Conservation (phyloP, 2,329 filamentous ascomycete species). For the Colletotrichum graminicola region DNA sequence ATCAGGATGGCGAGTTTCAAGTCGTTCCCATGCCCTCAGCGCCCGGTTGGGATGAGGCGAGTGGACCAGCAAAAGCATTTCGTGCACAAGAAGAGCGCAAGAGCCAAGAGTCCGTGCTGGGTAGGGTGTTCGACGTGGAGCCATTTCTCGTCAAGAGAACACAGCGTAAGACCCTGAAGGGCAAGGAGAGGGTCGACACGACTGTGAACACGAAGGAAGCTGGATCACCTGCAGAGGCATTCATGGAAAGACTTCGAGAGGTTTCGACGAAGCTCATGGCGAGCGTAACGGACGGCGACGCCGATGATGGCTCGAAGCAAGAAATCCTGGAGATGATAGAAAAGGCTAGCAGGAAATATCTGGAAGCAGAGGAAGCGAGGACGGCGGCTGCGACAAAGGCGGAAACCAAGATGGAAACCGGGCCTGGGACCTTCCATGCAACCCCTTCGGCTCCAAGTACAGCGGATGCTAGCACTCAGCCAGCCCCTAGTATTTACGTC, state of each 20-base stretch:
- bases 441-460: background rate
- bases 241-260: constrained; percentile 55
- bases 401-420: background rate
- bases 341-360: constrained; percentile 64
- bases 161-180: constrained; percentile 42
- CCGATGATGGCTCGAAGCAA: constrained; percentile 54
- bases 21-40: constrained; percentile 52
- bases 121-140: constrained; percentile 65
- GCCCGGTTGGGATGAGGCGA: constrained; percentile 45
- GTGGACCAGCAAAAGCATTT: constrained; percentile 59
- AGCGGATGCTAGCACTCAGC: background rate
- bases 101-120: constrained; percentile 65
- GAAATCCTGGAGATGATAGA: constrained; percentile 64
- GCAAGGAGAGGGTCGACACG: constrained; percentile 36
- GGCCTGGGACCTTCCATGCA: constrained; percentile 6
- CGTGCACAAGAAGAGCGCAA: constrained; percentile 67
- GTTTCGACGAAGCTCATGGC: constrained; percentile 59
- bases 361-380: constrained; percentile 55
- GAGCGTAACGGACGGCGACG: constrained; percentile 49
- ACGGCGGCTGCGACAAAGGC: constrained; percentile 10
- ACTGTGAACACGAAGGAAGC: background rate
- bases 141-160: constrained; percentile 54
- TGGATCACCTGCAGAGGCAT: constrained; percentile 46
- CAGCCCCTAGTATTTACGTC: background rate
- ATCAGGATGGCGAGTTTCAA: constrained; percentile 68